A percentile compares a stretch with the other conserved stretches of the same genome.
Conservation (phyloP, 2,329 filamentous ascomycete genomes). For the Bipolaris oryzae region DNA sequence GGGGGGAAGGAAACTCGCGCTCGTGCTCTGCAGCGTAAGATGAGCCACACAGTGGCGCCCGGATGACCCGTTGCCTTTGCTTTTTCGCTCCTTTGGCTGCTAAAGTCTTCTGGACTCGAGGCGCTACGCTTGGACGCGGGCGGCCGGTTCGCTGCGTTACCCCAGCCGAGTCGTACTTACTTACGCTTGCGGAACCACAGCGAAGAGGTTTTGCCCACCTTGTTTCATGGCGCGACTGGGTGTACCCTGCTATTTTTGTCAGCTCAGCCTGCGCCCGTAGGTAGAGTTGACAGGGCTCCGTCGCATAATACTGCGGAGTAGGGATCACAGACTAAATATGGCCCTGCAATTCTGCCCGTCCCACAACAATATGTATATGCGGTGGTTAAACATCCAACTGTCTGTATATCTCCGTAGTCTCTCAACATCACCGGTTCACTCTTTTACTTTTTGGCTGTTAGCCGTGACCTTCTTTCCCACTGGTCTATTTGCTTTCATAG, state of each 20-base stretch:
- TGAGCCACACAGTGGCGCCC: conserved; percentile 1
- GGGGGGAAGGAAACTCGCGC: conserved; percentile 16
- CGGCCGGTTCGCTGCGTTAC: conserved; percentile 27
- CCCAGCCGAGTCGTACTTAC: conserved; percentile 15
- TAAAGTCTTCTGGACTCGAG: conserved; percentile 8
- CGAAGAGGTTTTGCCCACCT: conserved; percentile 33
- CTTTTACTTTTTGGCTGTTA: conserved; percentile 2
- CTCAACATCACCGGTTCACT: conserved; percentile 4
- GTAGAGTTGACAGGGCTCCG: conserved; percentile 28
- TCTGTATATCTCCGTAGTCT: conserved; percentile 8
- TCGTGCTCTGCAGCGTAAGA: conserved; percentile 7
- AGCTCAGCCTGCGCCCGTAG: conserved; percentile 20
- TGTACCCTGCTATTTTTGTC: conserved; percentile 21
- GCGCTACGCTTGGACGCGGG: conserved; percentile 15
- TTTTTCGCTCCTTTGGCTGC: conserved; percentile 6
- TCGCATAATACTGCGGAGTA: conserved; percentile 33
- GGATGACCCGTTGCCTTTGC: conserved; percentile 8
- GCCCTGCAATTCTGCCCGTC: conserved; percentile 7
- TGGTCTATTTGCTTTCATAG: conserved; percentile 9
- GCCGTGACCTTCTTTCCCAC: conserved; percentile 5
- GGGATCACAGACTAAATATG: conserved; percentile 23
- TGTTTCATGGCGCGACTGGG: conserved; percentile 33
- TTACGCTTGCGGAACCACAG: conserved; percentile 20
- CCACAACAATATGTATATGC: conserved; percentile 14
- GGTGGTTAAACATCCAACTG: conserved; percentile 10